phyloP scores from a whole-genome alignment of 177 flowering plant species.

The Viscum album region DNA sequence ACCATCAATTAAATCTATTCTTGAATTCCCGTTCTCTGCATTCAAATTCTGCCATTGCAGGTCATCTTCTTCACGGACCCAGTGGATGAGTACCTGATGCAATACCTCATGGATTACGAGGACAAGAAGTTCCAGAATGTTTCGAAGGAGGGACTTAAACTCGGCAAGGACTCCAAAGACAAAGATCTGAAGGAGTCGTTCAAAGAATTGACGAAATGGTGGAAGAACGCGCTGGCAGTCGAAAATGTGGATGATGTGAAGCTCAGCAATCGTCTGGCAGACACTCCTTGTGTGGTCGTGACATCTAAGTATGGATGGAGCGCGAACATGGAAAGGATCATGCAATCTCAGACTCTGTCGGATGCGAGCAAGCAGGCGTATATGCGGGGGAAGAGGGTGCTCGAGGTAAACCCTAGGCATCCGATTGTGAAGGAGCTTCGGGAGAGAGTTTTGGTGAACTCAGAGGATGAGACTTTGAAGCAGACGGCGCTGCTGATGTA shows the following conservation, averaged over 20 bases:
- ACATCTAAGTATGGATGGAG: conserved; percentile 98
- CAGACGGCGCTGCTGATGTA: conserved; percentile 73
- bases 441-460: conserved; percentile 56
- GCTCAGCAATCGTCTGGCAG: conserved; percentile 73
- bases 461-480: conserved; percentile 74
- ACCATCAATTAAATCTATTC: background rate
- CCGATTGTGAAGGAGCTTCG: conserved; percentile 90
- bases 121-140: conserved; percentile 95
- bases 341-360: conserved; percentile 87
- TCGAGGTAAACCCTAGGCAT: conserved; percentile 92
- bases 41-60: conserved; percentile 23
- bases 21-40: background rate
- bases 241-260: conserved; percentile 91
- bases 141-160: conserved; percentile 88
- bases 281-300: conserved; percentile 97
- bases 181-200: conserved; percentile 87
- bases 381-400: conserved; percentile 95
- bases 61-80: conserved; percentile 98
- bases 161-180: conserved; percentile 73
- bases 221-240: conserved; percentile 58
- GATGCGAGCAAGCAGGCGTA: conserved; percentile 89
- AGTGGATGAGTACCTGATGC: conserved; percentile 92
- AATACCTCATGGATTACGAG: conserved; percentile 90
- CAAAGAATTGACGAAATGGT: conserved; percentile 94
- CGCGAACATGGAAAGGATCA: conserved; percentile 94